phyloP scores from a whole-genome alignment of 1,284 basidiomycete genomes.

The Fomitopsis betulina region DNA sequence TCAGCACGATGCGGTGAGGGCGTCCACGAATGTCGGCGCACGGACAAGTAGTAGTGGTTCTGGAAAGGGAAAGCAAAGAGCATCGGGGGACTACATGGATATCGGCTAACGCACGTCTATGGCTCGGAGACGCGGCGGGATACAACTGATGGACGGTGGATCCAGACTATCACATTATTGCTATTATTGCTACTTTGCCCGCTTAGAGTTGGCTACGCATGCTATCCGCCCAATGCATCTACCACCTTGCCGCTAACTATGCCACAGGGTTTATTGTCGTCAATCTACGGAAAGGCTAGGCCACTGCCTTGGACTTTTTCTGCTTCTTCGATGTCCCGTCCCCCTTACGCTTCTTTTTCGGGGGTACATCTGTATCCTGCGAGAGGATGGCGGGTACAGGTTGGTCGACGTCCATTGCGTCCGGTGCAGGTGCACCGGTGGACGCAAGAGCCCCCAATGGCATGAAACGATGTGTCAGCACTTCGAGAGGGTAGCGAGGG shows the following conservation, averaged over 20 bases:
- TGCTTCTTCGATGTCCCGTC: constrained; percentile 39
- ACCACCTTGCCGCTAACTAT: neutral
- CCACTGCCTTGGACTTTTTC: constrained; percentile 31
- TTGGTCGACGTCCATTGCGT: constrained; percentile 21
- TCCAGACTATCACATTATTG: constrained; percentile 17
- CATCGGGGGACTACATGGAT: constrained; percentile 20
- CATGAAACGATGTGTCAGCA: constrained; percentile 59
- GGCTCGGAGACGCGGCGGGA: neutral
- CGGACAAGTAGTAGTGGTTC: constrained; percentile 25
- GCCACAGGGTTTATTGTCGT: neutral
- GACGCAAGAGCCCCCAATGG: constrained; percentile 52
- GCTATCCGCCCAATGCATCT: constrained; percentile 2
- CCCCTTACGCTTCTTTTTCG: constrained; percentile 43
- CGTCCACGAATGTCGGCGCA: constrained; percentile 17
- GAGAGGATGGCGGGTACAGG: neutral
- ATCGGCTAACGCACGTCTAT: constrained; percentile 13
- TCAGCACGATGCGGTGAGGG: constrained; percentile 3
- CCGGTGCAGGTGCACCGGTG: constrained; percentile 9
- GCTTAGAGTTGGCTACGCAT: neutral
- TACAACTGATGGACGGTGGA: neutral
- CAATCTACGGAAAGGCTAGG: constrained; percentile 1
- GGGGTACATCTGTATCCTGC: constrained; percentile 2
- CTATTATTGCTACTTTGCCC: constrained; percentile 17
- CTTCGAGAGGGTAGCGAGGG: constrained; percentile 49
- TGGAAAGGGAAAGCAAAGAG: constrained; percentile 39